These are phyloP conservation scores for Pythium insidiosum DNA, from an alignment of 352 stramenopile genomes.

Conservation along the genomic window DNA sequence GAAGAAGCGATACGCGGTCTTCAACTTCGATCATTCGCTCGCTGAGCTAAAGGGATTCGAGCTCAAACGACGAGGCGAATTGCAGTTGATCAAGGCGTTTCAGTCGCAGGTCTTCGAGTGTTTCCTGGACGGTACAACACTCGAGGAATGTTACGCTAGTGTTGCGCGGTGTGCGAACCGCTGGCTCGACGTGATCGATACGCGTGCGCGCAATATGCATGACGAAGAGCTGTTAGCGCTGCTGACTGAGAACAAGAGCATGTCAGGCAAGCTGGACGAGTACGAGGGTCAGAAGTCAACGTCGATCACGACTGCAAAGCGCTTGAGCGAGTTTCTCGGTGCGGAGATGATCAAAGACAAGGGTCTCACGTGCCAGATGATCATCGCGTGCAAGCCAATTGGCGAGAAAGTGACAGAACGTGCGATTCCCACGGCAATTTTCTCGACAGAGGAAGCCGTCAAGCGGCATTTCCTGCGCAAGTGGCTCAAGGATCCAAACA, in stretches of 20 bases:
- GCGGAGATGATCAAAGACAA: conserved; percentile 98
- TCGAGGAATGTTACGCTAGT: conserved; percentile 95
- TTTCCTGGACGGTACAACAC: conserved; percentile 92
- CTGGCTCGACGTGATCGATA: conserved; percentile 99
- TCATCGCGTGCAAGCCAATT: conserved; percentile 89
- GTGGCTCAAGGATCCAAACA: conserved; percentile 91
- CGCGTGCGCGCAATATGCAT: conserved; percentile 90
- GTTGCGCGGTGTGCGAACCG: conserved; percentile 96
- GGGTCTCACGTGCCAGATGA: conserved; percentile 97
- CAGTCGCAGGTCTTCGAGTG: conserved; percentile 97
- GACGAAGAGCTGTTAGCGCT: conserved; percentile 96
- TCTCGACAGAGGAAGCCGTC: conserved; percentile 91
- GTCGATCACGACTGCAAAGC: conserved; percentile 95
- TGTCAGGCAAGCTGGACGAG: conserved; percentile 96
- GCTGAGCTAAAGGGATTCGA: conserved; percentile 93
- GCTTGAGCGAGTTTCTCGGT: conserved; percentile 97
- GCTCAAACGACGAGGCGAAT: conserved; percentile 97
- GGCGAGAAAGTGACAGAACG: conserved; percentile 96
- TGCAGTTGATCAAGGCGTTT: conserved; percentile 99
- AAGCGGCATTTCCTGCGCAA: conserved; percentile 97
- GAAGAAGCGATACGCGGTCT: conserved; percentile 96
- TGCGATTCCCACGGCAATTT: conserved; percentile 98
- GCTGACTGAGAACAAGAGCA: conserved; percentile 98
- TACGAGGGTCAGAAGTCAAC: conserved; percentile 97
- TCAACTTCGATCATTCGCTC: conserved; percentile 78